Conservation (phyloP, 2,329 filamentous ascomycete genomes). For the Arthroderma sp. region DNA sequence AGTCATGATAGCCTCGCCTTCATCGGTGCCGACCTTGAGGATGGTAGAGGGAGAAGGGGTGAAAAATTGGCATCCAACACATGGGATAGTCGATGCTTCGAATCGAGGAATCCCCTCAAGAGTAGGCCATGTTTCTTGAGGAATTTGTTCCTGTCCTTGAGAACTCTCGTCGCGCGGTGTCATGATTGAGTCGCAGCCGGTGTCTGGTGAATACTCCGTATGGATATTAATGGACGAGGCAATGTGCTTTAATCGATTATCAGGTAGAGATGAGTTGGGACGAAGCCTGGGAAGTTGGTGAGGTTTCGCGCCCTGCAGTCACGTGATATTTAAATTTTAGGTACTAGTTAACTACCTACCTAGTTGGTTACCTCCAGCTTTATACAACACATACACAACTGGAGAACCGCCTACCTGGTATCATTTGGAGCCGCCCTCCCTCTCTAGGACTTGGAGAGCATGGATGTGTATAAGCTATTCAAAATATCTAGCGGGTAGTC, state of each 20-base stretch:
- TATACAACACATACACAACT: too few relatives aligned
- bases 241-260: neutral
- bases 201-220: neutral
- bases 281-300: too few relatives aligned
- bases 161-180: conserved; percentile 3
- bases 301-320: too few relatives aligned
- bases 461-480: too few relatives aligned
- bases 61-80: conserved; percentile 11
- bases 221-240: neutral
- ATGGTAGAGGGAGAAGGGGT: conserved; percentile 13
- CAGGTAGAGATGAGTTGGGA: neutral
- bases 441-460: too few relatives aligned
- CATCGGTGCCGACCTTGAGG: conserved; percentile 11
- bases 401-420: too few relatives aligned
- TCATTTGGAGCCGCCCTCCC: too few relatives aligned
- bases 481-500: too few relatives aligned
- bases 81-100: conserved; percentile 11
- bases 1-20: conserved; percentile 14
- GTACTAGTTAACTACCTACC: too few relatives aligned
- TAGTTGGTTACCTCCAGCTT: too few relatives aligned
- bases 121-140: conserved; percentile 10
- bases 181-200: neutral
- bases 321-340: too few relatives aligned
- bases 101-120: conserved; percentile 9
- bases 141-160: neutral